These are phyloP conservation scores for Knoxdaviesia capensis DNA, from an alignment of 2,329 filamentous ascomycete species.

Conservation along the genomic window DNA sequence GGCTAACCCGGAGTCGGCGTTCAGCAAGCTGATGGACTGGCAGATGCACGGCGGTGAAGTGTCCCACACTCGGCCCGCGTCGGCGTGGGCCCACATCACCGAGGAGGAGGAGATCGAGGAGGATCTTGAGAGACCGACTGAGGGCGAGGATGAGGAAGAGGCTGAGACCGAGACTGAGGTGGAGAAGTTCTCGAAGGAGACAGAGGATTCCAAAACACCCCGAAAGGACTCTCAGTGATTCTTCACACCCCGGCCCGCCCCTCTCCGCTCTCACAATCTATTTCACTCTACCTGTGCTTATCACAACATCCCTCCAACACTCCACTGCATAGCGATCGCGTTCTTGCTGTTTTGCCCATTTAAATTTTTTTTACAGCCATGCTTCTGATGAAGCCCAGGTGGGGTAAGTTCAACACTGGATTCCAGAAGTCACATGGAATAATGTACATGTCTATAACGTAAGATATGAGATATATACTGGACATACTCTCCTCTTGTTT, in stretches of 20 bases:
- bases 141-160: slow-evolving; percentile 12
- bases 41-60: slow-evolving; percentile 76
- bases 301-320: neutral
- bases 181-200: slow-evolving; percentile 5
- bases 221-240: neutral
- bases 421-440: too few relatives aligned
- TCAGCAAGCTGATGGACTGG: slow-evolving; percentile 96
- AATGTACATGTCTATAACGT: too few relatives aligned
- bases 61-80: slow-evolving; percentile 16
- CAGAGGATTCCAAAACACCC: neutral
- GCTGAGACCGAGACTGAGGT: slow-evolving; percentile 10
- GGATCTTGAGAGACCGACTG: slow-evolving; percentile 20
- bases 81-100: slow-evolving; percentile 20
- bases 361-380: neutral
- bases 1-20: slow-evolving; percentile 56
- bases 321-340: neutral
- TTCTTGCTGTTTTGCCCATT: neutral
- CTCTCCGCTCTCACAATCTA: neutral
- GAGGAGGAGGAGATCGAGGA: slow-evolving; percentile 32
- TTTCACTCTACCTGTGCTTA: neutral
- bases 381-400: too few relatives aligned
- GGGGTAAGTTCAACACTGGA: too few relatives aligned
- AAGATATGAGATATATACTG: neutral
- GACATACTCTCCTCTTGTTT: neutral
- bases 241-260: neutral